Conservation (phyloP, 1,284 basidiomycete genomes). For the Ganoderma leucocontextum region DNA sequence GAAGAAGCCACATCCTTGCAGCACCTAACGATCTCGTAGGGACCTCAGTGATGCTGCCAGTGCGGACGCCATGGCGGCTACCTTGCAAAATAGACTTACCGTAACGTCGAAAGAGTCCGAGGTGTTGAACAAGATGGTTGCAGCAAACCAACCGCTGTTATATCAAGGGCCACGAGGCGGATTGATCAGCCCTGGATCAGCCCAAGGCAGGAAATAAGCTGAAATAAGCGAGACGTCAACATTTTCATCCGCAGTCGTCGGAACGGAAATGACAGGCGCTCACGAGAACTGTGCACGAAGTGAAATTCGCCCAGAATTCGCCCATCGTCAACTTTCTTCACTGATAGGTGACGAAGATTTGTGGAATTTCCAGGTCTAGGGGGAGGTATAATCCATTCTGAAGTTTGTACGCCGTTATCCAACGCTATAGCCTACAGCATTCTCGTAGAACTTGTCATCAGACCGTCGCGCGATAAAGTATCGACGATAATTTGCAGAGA, state of each 20-base stretch:
- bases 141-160: background rate
- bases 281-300: too few species aligned
- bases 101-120: background rate
- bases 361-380: too few species aligned
- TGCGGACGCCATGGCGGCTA: background rate
- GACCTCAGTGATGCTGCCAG: background rate
- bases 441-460: too few species aligned
- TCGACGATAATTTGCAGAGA: too few species aligned
- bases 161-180: background rate
- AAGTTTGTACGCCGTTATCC: too few species aligned
- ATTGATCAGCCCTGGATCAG: background rate
- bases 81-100: background rate
- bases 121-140: background rate
- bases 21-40: background rate
- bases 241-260: background rate
- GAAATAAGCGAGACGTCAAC: background rate
- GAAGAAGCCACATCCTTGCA: conserved; percentile 27
- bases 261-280: background rate
- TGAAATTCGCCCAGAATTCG: background rate
- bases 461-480: too few species aligned
- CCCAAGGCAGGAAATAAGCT: background rate
- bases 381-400: too few species aligned
- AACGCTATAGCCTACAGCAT: too few species aligned
- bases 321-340: background rate
- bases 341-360: too few species aligned